Evolutionary conservation across 2,329 filamentous ascomycete genomes (phyloP).

Genomic region (Fonsecaea monophora): DNA sequence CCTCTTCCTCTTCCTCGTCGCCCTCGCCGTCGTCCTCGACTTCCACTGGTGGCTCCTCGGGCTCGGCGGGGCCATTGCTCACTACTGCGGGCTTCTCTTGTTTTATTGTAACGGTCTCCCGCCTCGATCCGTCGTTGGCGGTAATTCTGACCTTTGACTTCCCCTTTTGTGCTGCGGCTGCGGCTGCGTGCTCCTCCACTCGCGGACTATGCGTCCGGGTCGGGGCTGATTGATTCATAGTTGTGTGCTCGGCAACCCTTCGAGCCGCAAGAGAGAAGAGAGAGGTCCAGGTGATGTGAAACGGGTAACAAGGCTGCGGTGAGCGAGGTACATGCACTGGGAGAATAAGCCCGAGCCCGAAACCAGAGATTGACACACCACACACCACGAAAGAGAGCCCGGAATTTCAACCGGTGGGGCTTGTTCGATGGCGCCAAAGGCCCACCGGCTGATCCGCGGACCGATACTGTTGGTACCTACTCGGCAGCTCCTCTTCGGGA

Average conservation of each 20-base stretch:
- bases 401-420: conserved; percentile 3
- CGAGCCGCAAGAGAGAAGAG: conserved; percentile 10
- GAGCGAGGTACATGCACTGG: not conserved
- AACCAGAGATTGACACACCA: not conserved
- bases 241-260: not conserved
- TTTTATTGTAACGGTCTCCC: not conserved
- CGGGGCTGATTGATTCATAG: not conserved
- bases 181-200: not conserved
- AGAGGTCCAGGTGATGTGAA: conserved; percentile 2
- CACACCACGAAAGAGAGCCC: not conserved
- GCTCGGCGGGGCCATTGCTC: not conserved
- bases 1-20: conserved; percentile 23
- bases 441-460: not conserved
- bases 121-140: not conserved
- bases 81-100: conserved; percentile 9
- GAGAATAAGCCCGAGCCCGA: not conserved
- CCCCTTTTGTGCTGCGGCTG: not conserved
- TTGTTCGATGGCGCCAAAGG: not conserved
- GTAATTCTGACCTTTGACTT: conserved; percentile 5
- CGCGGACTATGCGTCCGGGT: not conserved
- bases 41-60: not conserved
- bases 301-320: not conserved
- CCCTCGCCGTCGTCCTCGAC: conserved; percentile 2
- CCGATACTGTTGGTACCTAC: not conserved
- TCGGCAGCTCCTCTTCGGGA: not conserved